Evolutionary conservation across 2,329 filamentous ascomycete species (phyloP).

Genomic region (Diaporthe sp.): DNA sequence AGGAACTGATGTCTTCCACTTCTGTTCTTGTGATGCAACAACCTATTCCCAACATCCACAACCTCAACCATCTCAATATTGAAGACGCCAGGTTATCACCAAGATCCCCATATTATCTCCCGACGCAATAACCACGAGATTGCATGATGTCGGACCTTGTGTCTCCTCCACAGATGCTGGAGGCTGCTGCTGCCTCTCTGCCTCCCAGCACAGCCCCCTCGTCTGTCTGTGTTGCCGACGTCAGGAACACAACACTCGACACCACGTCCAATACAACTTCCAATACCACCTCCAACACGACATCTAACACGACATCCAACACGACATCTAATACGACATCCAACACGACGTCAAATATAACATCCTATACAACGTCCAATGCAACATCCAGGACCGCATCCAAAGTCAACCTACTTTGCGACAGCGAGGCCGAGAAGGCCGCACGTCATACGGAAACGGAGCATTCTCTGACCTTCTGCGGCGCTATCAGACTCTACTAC

Average conservation of each 20-base stretch:
- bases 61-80: not conserved
- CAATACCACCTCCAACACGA: not conserved
- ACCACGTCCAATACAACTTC: not conserved
- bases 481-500: slow-evolving; percentile 34
- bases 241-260: not conserved
- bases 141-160: not conserved
- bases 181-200: not conserved
- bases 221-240: not conserved
- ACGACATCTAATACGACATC: not conserved
- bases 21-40: not conserved
- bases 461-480: slow-evolving; percentile 28
- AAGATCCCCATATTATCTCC: no score
- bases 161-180: not conserved
- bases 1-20: not conserved
- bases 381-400: not conserved
- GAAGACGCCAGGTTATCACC: not conserved
- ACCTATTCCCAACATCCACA: not conserved
- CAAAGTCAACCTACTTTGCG: not conserved
- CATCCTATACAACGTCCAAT: not conserved
- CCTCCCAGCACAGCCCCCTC: not conserved
- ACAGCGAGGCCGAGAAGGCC: slow-evolving; percentile 22
- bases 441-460: slow-evolving; percentile 15
- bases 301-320: not conserved
- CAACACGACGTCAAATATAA: not conserved
- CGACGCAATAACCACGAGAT: not conserved